Percentiles rank a stretch among this genome's conserved stretches.
These are phyloP conservation scores for Artomyces pyxidatus DNA, from an alignment of 768 basidiomycete genomes.

Conservation along the genomic window DNA sequence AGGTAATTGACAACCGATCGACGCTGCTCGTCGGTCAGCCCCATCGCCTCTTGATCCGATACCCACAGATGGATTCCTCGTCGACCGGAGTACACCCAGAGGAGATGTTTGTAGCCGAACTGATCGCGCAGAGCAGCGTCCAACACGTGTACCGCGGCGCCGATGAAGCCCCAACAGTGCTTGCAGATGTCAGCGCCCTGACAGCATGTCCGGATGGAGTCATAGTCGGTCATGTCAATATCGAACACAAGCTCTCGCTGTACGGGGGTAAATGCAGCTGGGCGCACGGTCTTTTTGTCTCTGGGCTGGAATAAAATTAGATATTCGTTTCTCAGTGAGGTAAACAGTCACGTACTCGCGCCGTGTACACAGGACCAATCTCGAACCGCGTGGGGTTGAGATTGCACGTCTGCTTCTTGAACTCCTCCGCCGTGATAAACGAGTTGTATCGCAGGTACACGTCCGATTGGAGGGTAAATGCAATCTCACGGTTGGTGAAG, in stretches of 20 bases:
- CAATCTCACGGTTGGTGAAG: slow-evolving; percentile 92
- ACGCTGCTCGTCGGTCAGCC: slow-evolving; percentile 85
- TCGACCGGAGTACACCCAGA: slow-evolving; percentile 99
- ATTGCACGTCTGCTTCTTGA: slow-evolving; percentile 81
- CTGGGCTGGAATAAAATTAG: slow-evolving; percentile 49
- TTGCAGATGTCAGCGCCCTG: slow-evolving; percentile 84
- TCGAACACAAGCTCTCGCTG: slow-evolving; percentile 95
- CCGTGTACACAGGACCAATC: slow-evolving; percentile 91
- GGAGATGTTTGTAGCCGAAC: slow-evolving; percentile 82
- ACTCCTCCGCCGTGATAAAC: slow-evolving; percentile 75
- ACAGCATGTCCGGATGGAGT: slow-evolving; percentile 91
- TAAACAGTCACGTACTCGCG: slow-evolving; percentile 48
- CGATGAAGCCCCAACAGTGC: slow-evolving; percentile 92
- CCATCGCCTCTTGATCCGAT: slow-evolving; percentile 81
- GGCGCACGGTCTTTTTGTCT: slow-evolving; percentile 77
- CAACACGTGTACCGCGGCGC: slow-evolving; percentile 83
- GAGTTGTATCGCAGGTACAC: slow-evolving; percentile 94
- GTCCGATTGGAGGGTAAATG: slow-evolving; percentile 87
- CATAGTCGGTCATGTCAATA: slow-evolving; percentile 99
- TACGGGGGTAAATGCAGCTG: slow-evolving; percentile 60
- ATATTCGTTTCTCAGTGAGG: not conserved
- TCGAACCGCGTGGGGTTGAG: slow-evolving; percentile 92
- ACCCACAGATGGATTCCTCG: slow-evolving; percentile 99
- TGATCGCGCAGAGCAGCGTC: slow-evolving; percentile 75
- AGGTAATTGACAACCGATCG: slow-evolving; percentile 81